Conservation (phyloP, 495 filamentous ascomycete species). For the Daldinia grandis region DNA sequence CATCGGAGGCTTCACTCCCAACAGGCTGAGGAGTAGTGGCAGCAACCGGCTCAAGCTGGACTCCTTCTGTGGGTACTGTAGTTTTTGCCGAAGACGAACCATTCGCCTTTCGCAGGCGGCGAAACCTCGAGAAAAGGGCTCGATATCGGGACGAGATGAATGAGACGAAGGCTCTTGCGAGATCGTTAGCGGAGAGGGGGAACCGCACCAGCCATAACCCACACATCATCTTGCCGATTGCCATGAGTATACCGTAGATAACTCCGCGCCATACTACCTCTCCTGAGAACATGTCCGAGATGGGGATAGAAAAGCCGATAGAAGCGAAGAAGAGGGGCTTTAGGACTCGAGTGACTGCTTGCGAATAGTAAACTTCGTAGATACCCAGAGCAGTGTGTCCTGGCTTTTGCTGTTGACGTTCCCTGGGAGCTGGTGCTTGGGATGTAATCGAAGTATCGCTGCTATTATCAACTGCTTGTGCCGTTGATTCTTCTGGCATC, state of each 20-base stretch:
- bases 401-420: constrained; percentile 1
- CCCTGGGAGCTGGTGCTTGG: neutral
- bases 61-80: neutral
- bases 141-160: constrained; percentile 18
- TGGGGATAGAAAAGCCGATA: constrained; percentile 81
- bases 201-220: constrained; percentile 71
- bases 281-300: constrained; percentile 71
- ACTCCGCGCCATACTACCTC: constrained; percentile 74
- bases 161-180: neutral
- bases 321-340: constrained; percentile 83
- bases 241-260: constrained; percentile 76
- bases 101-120: neutral
- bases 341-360: constrained; percentile 62
- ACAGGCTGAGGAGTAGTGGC: neutral
- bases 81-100: neutral
- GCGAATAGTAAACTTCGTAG: constrained; percentile 66
- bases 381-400: constrained; percentile 49
- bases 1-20: neutral
- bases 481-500: neutral
- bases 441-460: neutral
- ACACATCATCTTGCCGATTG: constrained; percentile 66
- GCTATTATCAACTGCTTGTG: neutral
- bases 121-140: constrained; percentile 9
- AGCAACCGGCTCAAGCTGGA: neutral
- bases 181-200: constrained; percentile 19